A percentile compares a stretch with the other conserved stretches of the same genome.
These are phyloP conservation scores for Pistacia integerrima DNA, from an alignment of 345 rosid genomes.

Conservation along the genomic window DNA sequence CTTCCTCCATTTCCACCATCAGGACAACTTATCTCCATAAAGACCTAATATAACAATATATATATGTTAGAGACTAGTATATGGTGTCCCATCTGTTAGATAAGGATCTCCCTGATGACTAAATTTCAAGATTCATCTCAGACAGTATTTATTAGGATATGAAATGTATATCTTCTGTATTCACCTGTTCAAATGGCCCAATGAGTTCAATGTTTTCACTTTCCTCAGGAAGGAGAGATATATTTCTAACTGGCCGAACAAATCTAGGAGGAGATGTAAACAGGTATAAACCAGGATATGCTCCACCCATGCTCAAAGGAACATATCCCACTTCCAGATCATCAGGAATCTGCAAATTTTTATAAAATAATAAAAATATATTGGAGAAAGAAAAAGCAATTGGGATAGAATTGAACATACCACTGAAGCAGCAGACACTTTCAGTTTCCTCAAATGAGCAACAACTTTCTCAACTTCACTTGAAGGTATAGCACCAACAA, in stretches of 20 bases:
- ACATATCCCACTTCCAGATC: conserved; percentile 96
- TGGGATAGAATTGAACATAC: conserved; percentile 40
- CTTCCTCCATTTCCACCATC: conserved; percentile 98
- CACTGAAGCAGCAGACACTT: conserved; percentile 76
- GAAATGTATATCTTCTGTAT: background rate
- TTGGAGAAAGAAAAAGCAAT: conserved; percentile 5
- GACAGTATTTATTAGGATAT: background rate
- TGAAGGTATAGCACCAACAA: conserved; percentile 69
- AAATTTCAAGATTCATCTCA: background rate
- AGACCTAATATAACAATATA: conserved; percentile 54
- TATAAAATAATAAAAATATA: conserved; percentile 1
- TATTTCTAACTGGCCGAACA: conserved; percentile 81
- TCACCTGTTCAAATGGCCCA: conserved; percentile 99
- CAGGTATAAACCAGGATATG: conserved; percentile 88
- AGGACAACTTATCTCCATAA: conserved; percentile 95
- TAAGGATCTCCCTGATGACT: background rate
- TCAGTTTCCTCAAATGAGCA: conserved; percentile 74
- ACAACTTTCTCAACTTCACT: conserved; percentile 64
- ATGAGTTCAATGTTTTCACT: conserved; percentile 63
- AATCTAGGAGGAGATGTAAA: conserved; percentile 90
- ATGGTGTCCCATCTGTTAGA: conserved; percentile 15
- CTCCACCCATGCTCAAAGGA: conserved; percentile 88
- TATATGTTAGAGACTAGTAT: conserved; percentile 10
- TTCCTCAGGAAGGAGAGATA: conserved; percentile 44
- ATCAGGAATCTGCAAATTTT: conserved; percentile 71